Conservation (phyloP, 139 green algal species). For the Trebouxia sp. region DNA sequence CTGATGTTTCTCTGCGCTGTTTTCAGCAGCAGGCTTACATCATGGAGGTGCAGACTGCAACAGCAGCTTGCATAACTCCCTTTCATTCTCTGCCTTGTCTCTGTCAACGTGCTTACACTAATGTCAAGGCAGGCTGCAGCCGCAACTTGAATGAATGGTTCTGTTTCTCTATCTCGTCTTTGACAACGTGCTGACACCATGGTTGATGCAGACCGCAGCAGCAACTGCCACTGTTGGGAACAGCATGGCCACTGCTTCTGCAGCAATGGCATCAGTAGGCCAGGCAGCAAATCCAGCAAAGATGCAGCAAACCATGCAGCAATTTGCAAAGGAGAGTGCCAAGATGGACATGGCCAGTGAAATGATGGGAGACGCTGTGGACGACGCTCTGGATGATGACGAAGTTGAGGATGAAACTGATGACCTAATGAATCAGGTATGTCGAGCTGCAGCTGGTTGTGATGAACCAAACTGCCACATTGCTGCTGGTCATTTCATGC, state of each 20-base stretch:
- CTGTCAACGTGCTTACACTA: neutral
- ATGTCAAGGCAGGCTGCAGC: neutral
- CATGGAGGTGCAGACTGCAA: neutral
- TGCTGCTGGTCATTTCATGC: neutral
- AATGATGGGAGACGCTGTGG: constrained; percentile 73
- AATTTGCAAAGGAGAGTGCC: constrained; percentile 64
- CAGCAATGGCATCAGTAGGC: constrained; percentile 68
- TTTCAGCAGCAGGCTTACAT: neutral
- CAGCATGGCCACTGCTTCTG: constrained; percentile 55
- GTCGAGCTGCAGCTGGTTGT: neutral
- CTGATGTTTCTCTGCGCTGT: no score
- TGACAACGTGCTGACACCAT: neutral
- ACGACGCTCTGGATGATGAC: constrained; percentile 67
- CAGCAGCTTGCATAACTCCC: neutral
- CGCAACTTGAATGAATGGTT: neutral
- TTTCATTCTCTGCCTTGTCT: neutral
- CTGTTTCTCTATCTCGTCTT: neutral
- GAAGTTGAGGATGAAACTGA: constrained; percentile 67
- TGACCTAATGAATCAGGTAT: constrained; percentile 68
- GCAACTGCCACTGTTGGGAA: constrained; percentile 58
- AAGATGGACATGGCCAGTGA: constrained; percentile 71
- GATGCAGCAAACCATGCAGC: constrained; percentile 56
- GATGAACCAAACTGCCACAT: neutral
- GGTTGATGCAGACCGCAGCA: constrained; percentile 61
- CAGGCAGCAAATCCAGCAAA: constrained; percentile 47